A percentile compares a stretch with the other conserved stretches of the same genome.
phyloP scores from a whole-genome alignment of 768 basidiomycete genomes.

The Mycena sanguinolenta region DNA sequence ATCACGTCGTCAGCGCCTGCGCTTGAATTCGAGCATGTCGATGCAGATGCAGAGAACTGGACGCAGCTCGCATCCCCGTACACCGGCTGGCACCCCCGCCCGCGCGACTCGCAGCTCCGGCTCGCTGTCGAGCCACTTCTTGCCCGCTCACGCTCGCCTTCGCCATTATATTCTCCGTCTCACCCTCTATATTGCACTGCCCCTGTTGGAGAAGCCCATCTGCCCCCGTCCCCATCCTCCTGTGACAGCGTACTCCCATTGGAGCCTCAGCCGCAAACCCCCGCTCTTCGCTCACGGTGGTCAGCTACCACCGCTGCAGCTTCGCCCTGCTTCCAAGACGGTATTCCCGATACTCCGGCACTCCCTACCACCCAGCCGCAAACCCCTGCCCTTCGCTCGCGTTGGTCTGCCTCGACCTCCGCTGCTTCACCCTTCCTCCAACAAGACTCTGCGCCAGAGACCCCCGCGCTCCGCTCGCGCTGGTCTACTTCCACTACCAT shows the following conservation, averaged over 20 bases:
- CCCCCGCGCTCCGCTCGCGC: not conserved
- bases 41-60: no score
- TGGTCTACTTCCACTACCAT: not conserved
- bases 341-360: no score
- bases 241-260: no score
- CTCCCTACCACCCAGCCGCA: not conserved
- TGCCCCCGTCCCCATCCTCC: no score
- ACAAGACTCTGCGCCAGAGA: not conserved
- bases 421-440: not conserved
- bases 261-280: not conserved
- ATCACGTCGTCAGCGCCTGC: not conserved
- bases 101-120: not conserved
- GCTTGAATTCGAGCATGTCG: no score
- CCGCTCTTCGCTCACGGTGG: slow-evolving; percentile 60
- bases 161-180: no score
- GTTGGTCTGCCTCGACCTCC: slow-evolving; percentile 61
- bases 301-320: slow-evolving; percentile 53
- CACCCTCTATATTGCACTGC: no score
- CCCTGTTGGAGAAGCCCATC: no score
- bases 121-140: not conserved
- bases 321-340: not conserved
- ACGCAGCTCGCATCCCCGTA: not conserved
- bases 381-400: slow-evolving; percentile 50
- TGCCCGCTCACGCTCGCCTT: not conserved
- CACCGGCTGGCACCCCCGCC: not conserved